phyloP scores from a whole-genome alignment of 2,329 filamentous ascomycete species.

The Pseudogymnoascus sp. region DNA sequence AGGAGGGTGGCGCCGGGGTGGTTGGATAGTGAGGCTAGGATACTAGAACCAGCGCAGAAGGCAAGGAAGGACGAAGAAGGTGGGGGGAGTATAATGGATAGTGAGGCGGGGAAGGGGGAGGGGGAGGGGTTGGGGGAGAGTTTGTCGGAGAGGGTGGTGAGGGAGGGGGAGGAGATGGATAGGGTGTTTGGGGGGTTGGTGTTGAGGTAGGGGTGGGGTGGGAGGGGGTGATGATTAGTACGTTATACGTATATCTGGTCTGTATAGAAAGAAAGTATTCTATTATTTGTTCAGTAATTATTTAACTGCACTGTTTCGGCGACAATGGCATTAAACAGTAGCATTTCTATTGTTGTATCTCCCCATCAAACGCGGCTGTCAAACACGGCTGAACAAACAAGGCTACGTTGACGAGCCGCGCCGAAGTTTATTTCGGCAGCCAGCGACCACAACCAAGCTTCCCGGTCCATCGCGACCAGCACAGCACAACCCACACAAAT shows the following conservation, averaged over 20 bases:
- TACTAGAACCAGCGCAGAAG: constrained; percentile 59
- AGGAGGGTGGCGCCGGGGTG: constrained; percentile 71
- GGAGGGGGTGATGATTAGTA: neutral
- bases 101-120: constrained; percentile 25
- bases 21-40: constrained; percentile 63
- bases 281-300: neutral
- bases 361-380: neutral
- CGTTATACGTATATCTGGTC: neutral
- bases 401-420: neutral
- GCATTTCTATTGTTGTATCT: neutral
- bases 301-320: neutral
- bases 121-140: constrained; percentile 23
- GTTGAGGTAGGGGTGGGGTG: constrained; percentile 19
- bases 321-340: neutral
- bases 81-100: constrained; percentile 24
- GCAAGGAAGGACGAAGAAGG: constrained; percentile 21
- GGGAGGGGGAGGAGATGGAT: constrained; percentile 45
- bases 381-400: neutral
- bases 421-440: neutral
- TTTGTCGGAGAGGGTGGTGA: constrained; percentile 34
- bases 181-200: constrained; percentile 42
- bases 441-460: neutral
- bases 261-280: neutral
- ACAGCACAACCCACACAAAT: constrained; percentile 18
- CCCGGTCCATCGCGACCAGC: neutral